Evolutionary conservation across 352 stramenopile species (phyloP), one percentile per base, ranked within the genome.

Genomic region (Phytophthora megakarya): DNA sequence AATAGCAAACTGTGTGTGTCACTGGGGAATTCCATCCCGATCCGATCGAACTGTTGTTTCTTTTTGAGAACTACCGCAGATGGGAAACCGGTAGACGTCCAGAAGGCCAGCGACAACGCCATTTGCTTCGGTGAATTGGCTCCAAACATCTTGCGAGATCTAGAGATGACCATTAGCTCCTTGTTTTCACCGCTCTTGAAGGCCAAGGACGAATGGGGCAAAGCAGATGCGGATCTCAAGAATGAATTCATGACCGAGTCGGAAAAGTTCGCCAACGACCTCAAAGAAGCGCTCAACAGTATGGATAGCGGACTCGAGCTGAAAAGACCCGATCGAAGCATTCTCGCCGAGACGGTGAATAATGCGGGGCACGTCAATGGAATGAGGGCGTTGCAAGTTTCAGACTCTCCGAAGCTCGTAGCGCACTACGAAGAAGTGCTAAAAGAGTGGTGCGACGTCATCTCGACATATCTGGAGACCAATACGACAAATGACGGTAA

Each of bases 401-500:
- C 84, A 4, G 84, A 97, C 70, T 97, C 95, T 38, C 90, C 93
- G 4, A 88, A 95, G 59, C 73, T 98, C 5, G 90, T 99, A 19
- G 76, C 83, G 0, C 86, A 98, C 61, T 98, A 98, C 56, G 95
- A 99, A 82, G 80, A 95, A 5, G 80, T 99, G n/a, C 72, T 99
- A 11, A 97, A 97, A 65, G 94, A 98, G 65, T 99, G 96, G 96
- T 99, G 96, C 67, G 85, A 98, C 58, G 90, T 98, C 48, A 99
- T 99, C 57, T 91, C 97, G 62, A 80, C 67, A 46, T 98, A 98
- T 61, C 68, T 99, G 23, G 86, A 98, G 66, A 96, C 92, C 23
- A 95, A 95, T 54, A 85, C 77, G 15, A 89, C 84, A 7, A 82
- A 60, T 37, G 70, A 85, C 50, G 76, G 79, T 15, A 85, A 85